Conservation (phyloP, 352 stramenopile species). For the Globisporangium irregulare region DNA sequence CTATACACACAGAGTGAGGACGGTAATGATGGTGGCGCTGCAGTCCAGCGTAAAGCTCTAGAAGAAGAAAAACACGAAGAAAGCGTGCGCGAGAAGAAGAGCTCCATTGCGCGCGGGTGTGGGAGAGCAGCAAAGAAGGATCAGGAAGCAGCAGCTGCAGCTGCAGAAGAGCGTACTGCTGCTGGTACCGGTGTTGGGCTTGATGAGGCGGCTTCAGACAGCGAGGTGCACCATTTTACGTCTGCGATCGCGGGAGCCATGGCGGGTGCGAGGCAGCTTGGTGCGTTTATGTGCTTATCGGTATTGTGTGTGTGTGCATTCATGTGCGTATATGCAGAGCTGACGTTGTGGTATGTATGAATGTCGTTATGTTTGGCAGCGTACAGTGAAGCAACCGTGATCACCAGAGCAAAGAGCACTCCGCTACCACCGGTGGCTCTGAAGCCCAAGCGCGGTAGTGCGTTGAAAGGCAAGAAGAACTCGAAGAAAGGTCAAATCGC, state of each 20-base stretch:
- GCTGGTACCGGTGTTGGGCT: background rate
- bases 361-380: constrained; percentile 21
- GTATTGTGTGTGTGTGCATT: background rate
- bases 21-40: background rate
- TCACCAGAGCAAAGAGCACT: constrained; percentile 5
- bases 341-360: background rate
- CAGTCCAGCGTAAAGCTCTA: background rate
- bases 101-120: background rate
- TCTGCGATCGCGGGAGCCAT: constrained; percentile 44
- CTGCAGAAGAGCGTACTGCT: background rate
- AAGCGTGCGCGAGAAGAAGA: background rate
- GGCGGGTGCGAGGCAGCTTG: constrained; percentile 36
- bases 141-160: background rate
- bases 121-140: background rate
- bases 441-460: background rate
- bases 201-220: background rate
- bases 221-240: constrained; percentile 26
- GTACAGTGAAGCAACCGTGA: constrained; percentile 38
- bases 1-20: constrained; percentile 24
- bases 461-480: constrained; percentile 6
- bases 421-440: background rate
- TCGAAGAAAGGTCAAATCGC: background rate
- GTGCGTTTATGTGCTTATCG: constrained; percentile 15
- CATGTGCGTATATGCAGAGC: background rate
- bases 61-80: background rate